These are phyloP conservation scores for Daedaleopsis nitida DNA, from an alignment of 768 basidiomycete species.

Conservation along the genomic window DNA sequence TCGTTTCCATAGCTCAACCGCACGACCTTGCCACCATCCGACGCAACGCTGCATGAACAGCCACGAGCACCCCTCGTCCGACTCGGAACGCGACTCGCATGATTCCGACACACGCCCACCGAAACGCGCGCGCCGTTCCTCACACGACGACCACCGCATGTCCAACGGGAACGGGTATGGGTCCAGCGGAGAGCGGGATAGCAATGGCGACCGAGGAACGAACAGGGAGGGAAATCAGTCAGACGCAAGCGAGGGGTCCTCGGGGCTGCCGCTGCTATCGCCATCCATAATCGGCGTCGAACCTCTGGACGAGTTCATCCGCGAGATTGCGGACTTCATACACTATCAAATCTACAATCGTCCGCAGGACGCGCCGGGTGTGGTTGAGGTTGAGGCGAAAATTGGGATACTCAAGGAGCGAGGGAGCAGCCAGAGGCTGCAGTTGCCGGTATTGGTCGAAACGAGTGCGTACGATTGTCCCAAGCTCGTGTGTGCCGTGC, in stretches of 20 bases:
- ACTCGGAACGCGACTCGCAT: constrained; percentile 30
- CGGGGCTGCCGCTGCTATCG: constrained; percentile 61
- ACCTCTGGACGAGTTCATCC: constrained; percentile 91
- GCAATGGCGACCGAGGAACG: neutral
- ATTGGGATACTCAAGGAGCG: constrained; percentile 74
- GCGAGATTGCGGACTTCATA: constrained; percentile 88
- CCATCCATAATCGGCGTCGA: constrained; percentile 86
- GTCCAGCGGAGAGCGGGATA: neutral
- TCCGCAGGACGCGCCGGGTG: constrained; percentile 49
- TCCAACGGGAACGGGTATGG: constrained; percentile 23
- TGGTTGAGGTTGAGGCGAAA: constrained; percentile 90
- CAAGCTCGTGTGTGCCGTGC: neutral
- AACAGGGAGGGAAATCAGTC: neutral
- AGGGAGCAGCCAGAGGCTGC: constrained; percentile 54
- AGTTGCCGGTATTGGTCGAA: constrained; percentile 77
- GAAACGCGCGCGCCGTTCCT: constrained; percentile 42
- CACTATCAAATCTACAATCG: constrained; percentile 66
- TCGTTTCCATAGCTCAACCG: too few relatives aligned
- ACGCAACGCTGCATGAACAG: constrained; percentile 24
- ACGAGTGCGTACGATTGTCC: constrained; percentile 60
- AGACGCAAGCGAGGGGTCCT: neutral
- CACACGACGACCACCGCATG: neutral
- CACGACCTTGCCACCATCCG: neutral
- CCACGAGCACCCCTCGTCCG: constrained; percentile 24
- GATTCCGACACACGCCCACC: constrained; percentile 26